A percentile compares a stretch with the other conserved stretches of the same genome.
Conservation (phyloP, 331 rosid genomes). For the Prunus yedoensis region DNA sequence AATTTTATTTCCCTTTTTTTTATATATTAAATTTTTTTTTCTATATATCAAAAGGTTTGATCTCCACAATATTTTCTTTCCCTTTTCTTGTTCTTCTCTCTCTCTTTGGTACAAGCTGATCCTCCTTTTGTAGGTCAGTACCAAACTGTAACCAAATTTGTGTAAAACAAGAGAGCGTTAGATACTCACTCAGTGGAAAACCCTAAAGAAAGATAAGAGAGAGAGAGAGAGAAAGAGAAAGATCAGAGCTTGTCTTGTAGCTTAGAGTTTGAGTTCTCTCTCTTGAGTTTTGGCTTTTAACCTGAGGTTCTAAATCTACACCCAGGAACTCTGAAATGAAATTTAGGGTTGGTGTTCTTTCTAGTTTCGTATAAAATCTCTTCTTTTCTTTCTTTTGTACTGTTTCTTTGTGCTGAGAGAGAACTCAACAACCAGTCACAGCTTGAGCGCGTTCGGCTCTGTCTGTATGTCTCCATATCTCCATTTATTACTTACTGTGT, state of each 20-base stretch:
- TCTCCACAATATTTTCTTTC: constrained; percentile 17
- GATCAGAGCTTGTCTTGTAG: constrained; percentile 6
- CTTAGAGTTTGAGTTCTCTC: constrained; percentile 25
- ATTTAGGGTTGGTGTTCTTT: constrained; percentile 62
- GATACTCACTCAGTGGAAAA: constrained; percentile 36
- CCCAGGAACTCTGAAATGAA: constrained; percentile 32
- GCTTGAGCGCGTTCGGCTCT: not conserved
- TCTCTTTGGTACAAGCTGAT: constrained; percentile 38
- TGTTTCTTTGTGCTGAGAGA: constrained; percentile 4
- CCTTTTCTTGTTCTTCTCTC: constrained; percentile 31
- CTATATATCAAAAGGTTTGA: constrained; percentile 5
- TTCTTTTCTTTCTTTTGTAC: constrained; percentile 27
- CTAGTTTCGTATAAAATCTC: constrained; percentile 44
- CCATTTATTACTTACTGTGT: not conserved
- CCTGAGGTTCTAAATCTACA: constrained; percentile 41
- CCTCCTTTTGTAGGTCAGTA: constrained; percentile 59
- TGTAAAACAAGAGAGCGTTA: constrained; percentile 60
- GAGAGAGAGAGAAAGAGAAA: constrained; percentile 20
- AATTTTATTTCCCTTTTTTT: constrained; percentile 23
- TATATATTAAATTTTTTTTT: constrained; percentile 1
- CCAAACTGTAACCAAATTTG: constrained; percentile 56
- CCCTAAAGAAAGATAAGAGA: constrained; percentile 52
- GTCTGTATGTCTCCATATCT: not conserved
- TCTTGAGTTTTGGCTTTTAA: constrained; percentile 37
- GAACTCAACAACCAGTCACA: not conserved